phyloP scores from a whole-genome alignment of 768 basidiomycete genomes.

The Gymnopilus junonius region DNA sequence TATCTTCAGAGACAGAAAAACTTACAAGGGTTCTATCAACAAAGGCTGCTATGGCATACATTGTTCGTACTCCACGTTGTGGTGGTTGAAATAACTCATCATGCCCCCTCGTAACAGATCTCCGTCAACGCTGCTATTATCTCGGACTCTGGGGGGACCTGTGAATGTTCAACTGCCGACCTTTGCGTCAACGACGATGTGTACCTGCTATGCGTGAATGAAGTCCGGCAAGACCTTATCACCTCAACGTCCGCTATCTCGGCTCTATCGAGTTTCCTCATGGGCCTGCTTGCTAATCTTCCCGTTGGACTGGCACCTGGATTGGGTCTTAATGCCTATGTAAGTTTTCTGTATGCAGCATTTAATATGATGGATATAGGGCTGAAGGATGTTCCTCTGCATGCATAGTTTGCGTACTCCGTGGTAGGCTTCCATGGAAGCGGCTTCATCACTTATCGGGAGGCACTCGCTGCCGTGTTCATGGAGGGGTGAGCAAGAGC shows the following conservation, averaged over 20 bases:
- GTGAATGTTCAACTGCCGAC: conserved; percentile 69
- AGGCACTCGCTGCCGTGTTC: conserved; percentile 86
- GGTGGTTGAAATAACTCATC: not conserved
- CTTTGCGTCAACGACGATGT: conserved; percentile 53
- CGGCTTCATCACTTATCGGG: conserved; percentile 71
- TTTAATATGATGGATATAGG: not conserved
- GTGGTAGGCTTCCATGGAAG: conserved; percentile 86
- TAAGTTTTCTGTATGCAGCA: conserved; percentile 38
- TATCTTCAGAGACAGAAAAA: conserved; percentile 3
- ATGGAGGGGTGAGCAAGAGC: conserved; percentile 69
- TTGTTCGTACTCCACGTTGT: conserved; percentile 48
- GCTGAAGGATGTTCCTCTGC: not conserved
- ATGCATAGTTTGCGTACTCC: conserved; percentile 77
- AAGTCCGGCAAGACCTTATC: conserved; percentile 77
- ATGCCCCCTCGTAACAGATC: conserved; percentile 49
- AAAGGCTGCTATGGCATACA: conserved; percentile 85
- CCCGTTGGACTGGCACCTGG: conserved; percentile 91
- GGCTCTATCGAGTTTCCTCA: conserved; percentile 75
- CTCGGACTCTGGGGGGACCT: conserved; percentile 78
- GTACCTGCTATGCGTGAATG: conserved; percentile 62
- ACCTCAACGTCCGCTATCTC: conserved; percentile 81
- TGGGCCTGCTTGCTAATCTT: conserved; percentile 87
- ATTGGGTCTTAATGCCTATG: conserved; percentile 82
- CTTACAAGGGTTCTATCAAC: not conserved
- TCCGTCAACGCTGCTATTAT: conserved; percentile 87